Percentiles rank a stretch among this genome's conserved stretches.
Evolutionary conservation across 2,329 filamentous ascomycete species (phyloP).

Genomic region (Aspergillus nomiae): DNA sequence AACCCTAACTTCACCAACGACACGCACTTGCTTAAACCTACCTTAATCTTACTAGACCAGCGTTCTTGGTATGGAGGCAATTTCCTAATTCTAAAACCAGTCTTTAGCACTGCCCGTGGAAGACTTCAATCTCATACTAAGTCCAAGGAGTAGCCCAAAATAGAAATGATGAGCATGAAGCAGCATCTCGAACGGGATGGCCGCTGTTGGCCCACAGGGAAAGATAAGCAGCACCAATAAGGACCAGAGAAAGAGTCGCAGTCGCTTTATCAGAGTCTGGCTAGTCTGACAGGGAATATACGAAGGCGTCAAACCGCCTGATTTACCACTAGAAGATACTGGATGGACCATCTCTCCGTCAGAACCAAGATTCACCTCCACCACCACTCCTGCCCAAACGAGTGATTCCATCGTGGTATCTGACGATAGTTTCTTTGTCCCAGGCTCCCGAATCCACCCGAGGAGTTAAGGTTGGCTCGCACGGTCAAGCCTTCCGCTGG

Average conservation of each 20-base stretch:
- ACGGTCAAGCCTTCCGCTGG: neutral
- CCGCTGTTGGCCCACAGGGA: neutral
- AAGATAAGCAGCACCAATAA: neutral
- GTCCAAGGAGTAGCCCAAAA: neutral
- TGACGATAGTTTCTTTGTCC: neutral
- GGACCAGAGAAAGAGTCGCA: neutral
- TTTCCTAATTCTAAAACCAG: neutral
- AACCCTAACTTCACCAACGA: neutral
- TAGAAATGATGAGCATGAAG: neutral
- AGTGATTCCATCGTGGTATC: too few relatives aligned
- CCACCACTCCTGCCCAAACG: neutral
- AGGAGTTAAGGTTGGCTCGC: neutral
- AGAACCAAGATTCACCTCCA: neutral
- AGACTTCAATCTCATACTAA: neutral
- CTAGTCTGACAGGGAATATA: neutral
- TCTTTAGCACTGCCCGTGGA: neutral
- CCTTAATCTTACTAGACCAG: neutral
- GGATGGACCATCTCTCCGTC: neutral
- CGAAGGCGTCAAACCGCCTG: neutral
- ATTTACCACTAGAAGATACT: neutral
- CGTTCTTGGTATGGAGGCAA: neutral
- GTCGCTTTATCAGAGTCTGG: neutral
- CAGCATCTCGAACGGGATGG: neutral
- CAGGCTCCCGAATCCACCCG: neutral
- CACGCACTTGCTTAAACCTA: neutral